Conservation (phyloP, 2,329 filamentous ascomycete species). For the Ophiostoma sp. region DNA sequence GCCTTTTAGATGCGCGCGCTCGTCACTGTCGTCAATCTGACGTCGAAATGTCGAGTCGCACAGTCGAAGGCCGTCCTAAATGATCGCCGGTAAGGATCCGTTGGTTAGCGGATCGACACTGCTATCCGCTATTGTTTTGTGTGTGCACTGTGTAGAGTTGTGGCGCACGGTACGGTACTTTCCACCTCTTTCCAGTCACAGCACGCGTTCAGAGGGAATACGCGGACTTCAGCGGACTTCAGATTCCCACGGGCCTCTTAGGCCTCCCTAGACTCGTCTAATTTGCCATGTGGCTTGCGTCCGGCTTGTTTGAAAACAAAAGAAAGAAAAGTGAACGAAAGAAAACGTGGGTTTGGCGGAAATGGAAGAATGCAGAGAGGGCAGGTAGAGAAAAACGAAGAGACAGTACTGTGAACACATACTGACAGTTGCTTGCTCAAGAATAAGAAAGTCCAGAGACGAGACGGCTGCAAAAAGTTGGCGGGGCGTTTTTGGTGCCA, state of each 20-base stretch:
- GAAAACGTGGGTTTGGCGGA: neutral
- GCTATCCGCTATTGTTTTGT: neutral
- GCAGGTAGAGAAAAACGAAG: neutral
- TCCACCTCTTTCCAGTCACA: no score
- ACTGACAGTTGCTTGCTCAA: no score
- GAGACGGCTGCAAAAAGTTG: neutral
- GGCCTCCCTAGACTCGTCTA: no score
- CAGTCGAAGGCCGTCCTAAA: neutral
- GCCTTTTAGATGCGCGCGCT: neutral
- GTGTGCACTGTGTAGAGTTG: neutral
- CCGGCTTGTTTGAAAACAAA: neutral
- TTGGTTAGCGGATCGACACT: neutral
- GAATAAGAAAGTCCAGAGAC: no score
- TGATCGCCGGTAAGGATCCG: neutral
- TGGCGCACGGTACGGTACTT: no score
- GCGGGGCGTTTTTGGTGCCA: neutral
- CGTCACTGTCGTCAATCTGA: neutral
- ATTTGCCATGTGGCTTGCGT: neutral
- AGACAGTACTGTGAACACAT: neutral
- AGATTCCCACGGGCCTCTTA: no score
- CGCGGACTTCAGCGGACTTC: neutral
- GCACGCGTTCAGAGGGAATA: neutral
- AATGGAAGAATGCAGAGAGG: neutral
- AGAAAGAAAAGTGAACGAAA: neutral
- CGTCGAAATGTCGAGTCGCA: neutral